phyloP scores from a whole-genome alignment of 208 protist species.

The Trypanosoma boissoni region DNA sequence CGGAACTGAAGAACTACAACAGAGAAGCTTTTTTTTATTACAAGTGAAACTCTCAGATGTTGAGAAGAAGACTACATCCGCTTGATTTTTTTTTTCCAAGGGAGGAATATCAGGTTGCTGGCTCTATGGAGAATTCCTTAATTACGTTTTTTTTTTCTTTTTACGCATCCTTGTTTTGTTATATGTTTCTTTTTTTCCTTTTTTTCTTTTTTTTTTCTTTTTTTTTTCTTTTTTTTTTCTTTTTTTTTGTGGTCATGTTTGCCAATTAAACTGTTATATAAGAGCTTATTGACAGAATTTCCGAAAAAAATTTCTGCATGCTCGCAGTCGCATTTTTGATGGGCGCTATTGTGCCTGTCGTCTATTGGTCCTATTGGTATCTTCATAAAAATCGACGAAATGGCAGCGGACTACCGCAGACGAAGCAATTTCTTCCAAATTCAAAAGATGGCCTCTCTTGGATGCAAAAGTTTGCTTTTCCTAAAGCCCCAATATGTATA shows the following conservation, averaged over 20 bases:
- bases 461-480: conserved; percentile 44
- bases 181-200: conserved; percentile 1
- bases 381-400: conserved; percentile 22
- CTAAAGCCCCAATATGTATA: conserved; percentile 57
- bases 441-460: too few species aligned
- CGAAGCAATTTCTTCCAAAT: conserved; percentile 21
- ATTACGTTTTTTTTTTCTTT: conserved; percentile 11
- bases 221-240: conserved; percentile 21
- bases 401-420: conserved; percentile 7
- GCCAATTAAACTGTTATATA: conserved; percentile 53
- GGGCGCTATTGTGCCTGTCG: conserved; percentile 43
- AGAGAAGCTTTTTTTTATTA: too few species aligned
- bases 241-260: conserved; percentile 10
- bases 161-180: conserved; percentile 5
- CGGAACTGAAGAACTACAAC: not conserved
- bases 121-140: too few species aligned
- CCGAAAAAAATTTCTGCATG: too few species aligned
- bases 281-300: too few species aligned
- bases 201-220: conserved; percentile 6
- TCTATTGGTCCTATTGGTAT: conserved; percentile 53
- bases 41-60: too few species aligned
- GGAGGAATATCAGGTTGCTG: too few species aligned
- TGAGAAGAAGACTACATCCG: too few species aligned
- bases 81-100: too few species aligned
- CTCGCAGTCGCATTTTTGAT: conserved; percentile 53